Percentiles rank a stretch among this genome's conserved stretches.
These are phyloP conservation scores for Entophlyctis luteolus DNA, from an alignment of 192 early-diverging fungal species.

Conservation along the genomic window DNA sequence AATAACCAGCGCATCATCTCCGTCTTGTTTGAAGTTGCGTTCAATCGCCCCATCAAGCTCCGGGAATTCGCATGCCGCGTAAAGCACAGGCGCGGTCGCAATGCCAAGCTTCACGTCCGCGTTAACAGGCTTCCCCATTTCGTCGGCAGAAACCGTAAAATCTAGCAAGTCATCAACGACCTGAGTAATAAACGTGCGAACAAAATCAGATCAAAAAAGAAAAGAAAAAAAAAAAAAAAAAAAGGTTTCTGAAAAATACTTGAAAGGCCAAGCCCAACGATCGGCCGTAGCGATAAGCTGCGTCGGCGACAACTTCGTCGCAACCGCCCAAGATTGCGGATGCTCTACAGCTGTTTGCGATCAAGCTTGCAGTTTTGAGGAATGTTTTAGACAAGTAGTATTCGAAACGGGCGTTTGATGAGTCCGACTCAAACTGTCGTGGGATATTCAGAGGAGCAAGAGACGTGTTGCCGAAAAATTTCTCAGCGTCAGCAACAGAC, in stretches of 20 bases:
- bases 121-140: constrained; percentile 86
- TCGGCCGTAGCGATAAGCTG: constrained; percentile 81
- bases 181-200: constrained; percentile 35
- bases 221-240: background rate
- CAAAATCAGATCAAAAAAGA: too few relatives aligned
- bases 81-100: constrained; percentile 91
- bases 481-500: background rate
- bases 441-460: background rate
- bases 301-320: constrained; percentile 65
- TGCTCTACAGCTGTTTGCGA: constrained; percentile 86
- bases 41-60: constrained; percentile 80
- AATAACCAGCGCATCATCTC: constrained; percentile 70
- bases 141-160: constrained; percentile 70
- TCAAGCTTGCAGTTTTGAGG: constrained; percentile 90
- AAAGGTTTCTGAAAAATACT: constrained; percentile 40
- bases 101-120: constrained; percentile 86
- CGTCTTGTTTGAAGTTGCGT: constrained; percentile 73
- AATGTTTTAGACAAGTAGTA: constrained; percentile 96
- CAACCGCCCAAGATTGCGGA: constrained; percentile 81
- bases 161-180: constrained; percentile 89
- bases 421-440: background rate
- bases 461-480: background rate
- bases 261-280: constrained; percentile 94
- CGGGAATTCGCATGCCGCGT: constrained; percentile 83
- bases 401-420: constrained; percentile 58